Base-by-base conservation (phyloP, 371 early-diverging fungal species). In the Actinomortierella wolfii region DNA sequence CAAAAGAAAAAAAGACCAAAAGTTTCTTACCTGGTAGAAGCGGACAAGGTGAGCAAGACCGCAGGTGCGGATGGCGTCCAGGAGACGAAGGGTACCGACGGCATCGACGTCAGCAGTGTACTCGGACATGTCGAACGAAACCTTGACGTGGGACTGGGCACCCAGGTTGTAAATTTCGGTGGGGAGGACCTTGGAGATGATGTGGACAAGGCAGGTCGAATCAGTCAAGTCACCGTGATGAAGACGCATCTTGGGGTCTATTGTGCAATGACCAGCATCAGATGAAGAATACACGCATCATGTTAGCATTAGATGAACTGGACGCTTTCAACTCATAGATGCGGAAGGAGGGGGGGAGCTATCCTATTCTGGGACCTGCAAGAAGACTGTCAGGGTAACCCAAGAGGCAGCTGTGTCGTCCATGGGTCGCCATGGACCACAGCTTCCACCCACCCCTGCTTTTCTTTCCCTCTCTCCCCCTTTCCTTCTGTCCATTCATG, bases 81-180 rank as follows among this genome's bases (percentile, higher is more conserved):
- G 79, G 11, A 93, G 79, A 65, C 91, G 89, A 54, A 92, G 84
- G 39, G 92, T 92, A 59, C 92, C 92, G 18, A 92, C 79, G 40
- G 84, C 94, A 82, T 92, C 93, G 15, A 94, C 94, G 75, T 92
- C 89, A 78, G 90, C 91, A 42, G 92, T 93, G 79, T 94, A 94
- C 76, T 92, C 92, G 39, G 94, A 87, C 92, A 92, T 90, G 58
- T 92, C 92, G 71, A 94, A 94, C 8, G 93, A 92, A 23, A 94
- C 93, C 78, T 92, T 92, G 77, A 93, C 94, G 68, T 92, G 92
- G 39, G 89, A 89, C 66, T 89, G 89, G 39, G 89, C 89, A 51
- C 85, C 89, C 76, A 91, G 82, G 78, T 91, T 92, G 77, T 93
- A 91, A 44, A 91, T 79, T 73, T 91, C 93, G 34, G 88, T 89